phyloP scores from a whole-genome alignment of 345 rosid species.

The Nasturtium officinale region DNA sequence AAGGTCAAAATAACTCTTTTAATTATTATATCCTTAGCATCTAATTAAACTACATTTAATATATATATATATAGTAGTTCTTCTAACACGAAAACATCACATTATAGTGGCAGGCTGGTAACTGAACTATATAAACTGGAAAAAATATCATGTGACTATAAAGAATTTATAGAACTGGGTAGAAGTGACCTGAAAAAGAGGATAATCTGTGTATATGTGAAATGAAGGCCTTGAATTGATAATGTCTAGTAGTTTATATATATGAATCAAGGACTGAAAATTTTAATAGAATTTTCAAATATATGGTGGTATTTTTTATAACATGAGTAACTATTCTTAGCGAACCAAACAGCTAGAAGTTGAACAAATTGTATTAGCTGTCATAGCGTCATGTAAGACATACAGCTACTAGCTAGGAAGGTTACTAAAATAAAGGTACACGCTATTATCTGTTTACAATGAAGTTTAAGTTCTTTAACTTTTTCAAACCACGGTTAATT shows the following conservation, averaged over 20 bases:
- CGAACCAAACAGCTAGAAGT: slow-evolving; percentile 18
- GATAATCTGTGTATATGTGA: slow-evolving; percentile 5
- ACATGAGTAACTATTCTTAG: not conserved
- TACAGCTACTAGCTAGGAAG: not conserved
- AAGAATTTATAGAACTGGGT: not conserved
- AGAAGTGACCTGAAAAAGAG: not conserved
- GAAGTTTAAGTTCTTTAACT: slow-evolving; percentile 1
- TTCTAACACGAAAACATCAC: not conserved
- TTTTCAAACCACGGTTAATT: slow-evolving; percentile 18
- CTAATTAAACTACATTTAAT: not conserved
- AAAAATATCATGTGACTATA: slow-evolving; percentile 3
- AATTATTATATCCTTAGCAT: not conserved
- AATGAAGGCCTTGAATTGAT: not conserved
- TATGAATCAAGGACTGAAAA: not conserved
- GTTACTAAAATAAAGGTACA: slow-evolving; percentile 6
- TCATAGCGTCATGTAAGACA: slow-evolving; percentile 29
- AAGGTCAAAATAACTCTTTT: not conserved
- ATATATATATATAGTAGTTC: not conserved
- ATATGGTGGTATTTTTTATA: slow-evolving; percentile 1
- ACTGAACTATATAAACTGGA: not conserved
- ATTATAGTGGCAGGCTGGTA: not conserved
- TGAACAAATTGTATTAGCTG: slow-evolving; percentile 26
- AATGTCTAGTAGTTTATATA: not conserved
- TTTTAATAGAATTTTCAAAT: not conserved
- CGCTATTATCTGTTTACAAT: slow-evolving; percentile 29